Conservation (phyloP, 1,284 basidiomycete species). For the Ceratobasidium papillatum region DNA sequence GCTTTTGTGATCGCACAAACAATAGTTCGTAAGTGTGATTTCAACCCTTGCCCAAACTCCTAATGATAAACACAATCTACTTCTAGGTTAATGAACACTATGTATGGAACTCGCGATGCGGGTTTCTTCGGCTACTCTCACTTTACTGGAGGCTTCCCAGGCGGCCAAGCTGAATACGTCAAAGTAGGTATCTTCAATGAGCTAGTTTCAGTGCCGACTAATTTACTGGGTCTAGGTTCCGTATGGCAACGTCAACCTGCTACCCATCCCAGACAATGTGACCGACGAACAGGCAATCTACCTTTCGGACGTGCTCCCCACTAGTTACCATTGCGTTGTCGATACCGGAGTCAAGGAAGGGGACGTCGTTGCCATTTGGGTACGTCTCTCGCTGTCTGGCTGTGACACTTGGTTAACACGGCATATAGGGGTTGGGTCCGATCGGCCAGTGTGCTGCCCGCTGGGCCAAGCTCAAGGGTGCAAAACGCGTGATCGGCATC, state of each 20-base stretch:
- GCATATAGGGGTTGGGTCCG: constrained; percentile 64
- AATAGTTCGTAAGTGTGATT: constrained; percentile 61
- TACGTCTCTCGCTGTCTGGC: constrained; percentile 47
- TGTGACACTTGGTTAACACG: background rate
- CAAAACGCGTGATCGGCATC: constrained; percentile 75
- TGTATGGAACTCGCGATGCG: constrained; percentile 75
- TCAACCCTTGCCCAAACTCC: background rate
- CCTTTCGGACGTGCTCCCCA: constrained; percentile 76
- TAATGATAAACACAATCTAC: background rate
- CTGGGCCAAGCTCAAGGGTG: constrained; percentile 75
- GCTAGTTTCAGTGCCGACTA: background rate
- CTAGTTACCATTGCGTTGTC: constrained; percentile 76
- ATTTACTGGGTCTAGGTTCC: constrained; percentile 61
- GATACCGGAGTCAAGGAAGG: constrained; percentile 73
- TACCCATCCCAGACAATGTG: constrained; percentile 72
- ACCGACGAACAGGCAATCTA: constrained; percentile 57
- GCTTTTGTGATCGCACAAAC: constrained; percentile 78
- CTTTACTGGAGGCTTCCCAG: constrained; percentile 77
- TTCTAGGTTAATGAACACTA: constrained; percentile 63
- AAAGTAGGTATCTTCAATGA: constrained; percentile 38
- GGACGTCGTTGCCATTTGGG: constrained; percentile 74
- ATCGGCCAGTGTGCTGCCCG: constrained; percentile 68
- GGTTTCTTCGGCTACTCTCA: constrained; percentile 81
- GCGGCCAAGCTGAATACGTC: constrained; percentile 74
- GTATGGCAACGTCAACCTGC: constrained; percentile 72